Evolutionary conservation across 2,329 filamentous ascomycete genomes (phyloP), one percentile per base, ranked within the genome.

Genomic region (Fusarium transvaalense): DNA sequence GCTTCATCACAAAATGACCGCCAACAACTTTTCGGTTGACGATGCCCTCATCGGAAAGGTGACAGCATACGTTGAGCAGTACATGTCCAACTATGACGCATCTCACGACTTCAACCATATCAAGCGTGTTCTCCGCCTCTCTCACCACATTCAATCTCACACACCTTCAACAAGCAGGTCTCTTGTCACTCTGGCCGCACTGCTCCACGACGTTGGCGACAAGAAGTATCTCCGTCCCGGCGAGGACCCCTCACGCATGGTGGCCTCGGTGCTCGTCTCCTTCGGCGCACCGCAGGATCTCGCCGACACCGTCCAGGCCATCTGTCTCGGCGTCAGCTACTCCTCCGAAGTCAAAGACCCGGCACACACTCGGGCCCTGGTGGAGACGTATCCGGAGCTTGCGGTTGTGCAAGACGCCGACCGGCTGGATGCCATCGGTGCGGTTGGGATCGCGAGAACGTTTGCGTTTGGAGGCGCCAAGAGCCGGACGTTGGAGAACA

Each of bases 401-500:
- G 94, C 88, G 0, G 87, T 97, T 47, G 93, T 97, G 32, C 94
- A 97, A 80, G 95, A 97, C 78, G 94, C 94, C 6, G 95, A 97
- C 81, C 85, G 94, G 9, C 83, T 98, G n/a, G 95, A 98, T 80
- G 92, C 94, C 6, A 89, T 97, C 50, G 95, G 94, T 1, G 93
- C 92, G 0, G 87, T 97, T 31, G 95, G 95, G 1, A 90, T 97
- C 58, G 94, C 88, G 3, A 83, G 95, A 42, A 88, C 76, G 9
- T 82, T 82, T 71, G 75, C 79, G 6, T 97, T 89, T 77, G 88
- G 91, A 0, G 94, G 91, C 0, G 90, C 89, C 13, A 88, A 85
- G 77, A 77, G 78, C 6, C 81, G 82, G 25, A 85, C 83, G 42
- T 80, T 97, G 83, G 84, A 84, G 38, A 86, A 88, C 46, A 88